Evolutionary conservation across 768 basidiomycete species (phyloP).

Genomic region (Rhodosporidiobolus sp.): DNA sequence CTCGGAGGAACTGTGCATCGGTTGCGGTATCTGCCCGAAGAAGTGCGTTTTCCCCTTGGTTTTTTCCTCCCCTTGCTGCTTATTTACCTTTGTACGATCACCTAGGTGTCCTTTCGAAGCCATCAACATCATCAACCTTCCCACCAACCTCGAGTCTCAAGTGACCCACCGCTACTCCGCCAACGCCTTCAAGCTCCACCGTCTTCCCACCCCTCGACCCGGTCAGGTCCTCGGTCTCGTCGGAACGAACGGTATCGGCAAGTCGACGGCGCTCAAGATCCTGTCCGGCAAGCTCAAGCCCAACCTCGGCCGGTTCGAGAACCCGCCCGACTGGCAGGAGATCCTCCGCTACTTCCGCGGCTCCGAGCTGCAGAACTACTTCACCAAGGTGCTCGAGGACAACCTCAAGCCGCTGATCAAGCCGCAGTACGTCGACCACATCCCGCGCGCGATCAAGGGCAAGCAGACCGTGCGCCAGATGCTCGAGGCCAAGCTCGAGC

Average conservation of each 20-base stretch:
- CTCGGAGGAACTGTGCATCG: slow-evolving; percentile 97
- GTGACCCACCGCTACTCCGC: slow-evolving; percentile 98
- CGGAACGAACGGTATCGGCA: slow-evolving; percentile 98
- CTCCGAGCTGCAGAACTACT: slow-evolving; percentile 98
- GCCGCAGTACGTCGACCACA: slow-evolving; percentile 99
- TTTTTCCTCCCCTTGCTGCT: neutral
- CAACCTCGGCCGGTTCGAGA: slow-evolving; percentile 94
- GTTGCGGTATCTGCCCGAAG: slow-evolving; percentile 99
- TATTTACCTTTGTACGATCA: neutral
- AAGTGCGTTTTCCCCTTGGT: slow-evolving; percentile 61
- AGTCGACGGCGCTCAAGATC: slow-evolving; percentile 95
- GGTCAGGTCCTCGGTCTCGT: slow-evolving; percentile 98
- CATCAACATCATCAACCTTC: slow-evolving; percentile 96
- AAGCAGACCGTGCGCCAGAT: slow-evolving; percentile 79
- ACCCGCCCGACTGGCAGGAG: slow-evolving; percentile 98
- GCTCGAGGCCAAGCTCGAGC: slow-evolving; percentile 86
- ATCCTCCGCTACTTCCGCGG: slow-evolving; percentile 98
- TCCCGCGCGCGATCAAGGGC: slow-evolving; percentile 92
- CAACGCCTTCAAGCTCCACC: slow-evolving; percentile 98
- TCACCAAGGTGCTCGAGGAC: slow-evolving; percentile 97
- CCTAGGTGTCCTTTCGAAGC: slow-evolving; percentile 96
- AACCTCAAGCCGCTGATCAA: slow-evolving; percentile 98
- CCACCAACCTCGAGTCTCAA: slow-evolving; percentile 90
- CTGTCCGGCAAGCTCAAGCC: slow-evolving; percentile 96
- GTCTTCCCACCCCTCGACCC: slow-evolving; percentile 91